Conservation (phyloP, 306 rosid species). For the Quercus variabilis region DNA sequence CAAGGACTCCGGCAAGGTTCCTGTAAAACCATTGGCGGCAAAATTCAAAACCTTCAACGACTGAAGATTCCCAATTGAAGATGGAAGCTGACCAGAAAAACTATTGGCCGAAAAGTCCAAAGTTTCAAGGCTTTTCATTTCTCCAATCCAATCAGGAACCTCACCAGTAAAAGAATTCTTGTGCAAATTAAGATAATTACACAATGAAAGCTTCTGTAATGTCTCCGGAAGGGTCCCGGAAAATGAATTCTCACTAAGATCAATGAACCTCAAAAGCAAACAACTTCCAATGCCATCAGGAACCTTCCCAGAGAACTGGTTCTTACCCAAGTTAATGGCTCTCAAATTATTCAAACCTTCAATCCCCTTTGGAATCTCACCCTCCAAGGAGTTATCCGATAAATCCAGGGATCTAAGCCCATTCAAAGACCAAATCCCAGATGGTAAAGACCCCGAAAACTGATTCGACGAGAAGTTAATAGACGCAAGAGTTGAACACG, state of each 20-base stretch:
- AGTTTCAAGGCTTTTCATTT: constrained; percentile 65
- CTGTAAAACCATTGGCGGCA: constrained; percentile 64
- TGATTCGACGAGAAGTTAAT: constrained; percentile 61
- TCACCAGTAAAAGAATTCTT: constrained; percentile 66
- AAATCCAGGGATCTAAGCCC: constrained; percentile 80
- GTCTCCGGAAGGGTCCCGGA: constrained; percentile 63
- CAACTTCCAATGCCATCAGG: constrained; percentile 86
- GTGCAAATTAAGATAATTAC: constrained; percentile 52
- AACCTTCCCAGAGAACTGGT: constrained; percentile 63
- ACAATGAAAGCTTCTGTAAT: constrained; percentile 59
- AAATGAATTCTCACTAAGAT: constrained; percentile 72
- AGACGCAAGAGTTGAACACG: constrained; percentile 64
- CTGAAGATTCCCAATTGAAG: constrained; percentile 61
- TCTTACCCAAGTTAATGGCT: constrained; percentile 55
- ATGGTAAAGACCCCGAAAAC: constrained; percentile 70
- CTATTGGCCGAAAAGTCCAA: constrained; percentile 70
- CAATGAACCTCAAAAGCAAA: constrained; percentile 79
- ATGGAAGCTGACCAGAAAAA: constrained; percentile 71
- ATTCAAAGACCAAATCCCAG: constrained; percentile 68
- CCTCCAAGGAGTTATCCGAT: constrained; percentile 71
- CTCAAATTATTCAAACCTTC: constrained; percentile 63
- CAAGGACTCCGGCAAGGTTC: constrained; percentile 70
- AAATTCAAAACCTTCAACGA: constrained; percentile 62
- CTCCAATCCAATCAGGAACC: constrained; percentile 81
- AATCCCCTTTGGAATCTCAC: constrained; percentile 57